Evolutionary conservation across 768 basidiomycete species (phyloP).

Genomic region (Agaricus subrufescens): DNA sequence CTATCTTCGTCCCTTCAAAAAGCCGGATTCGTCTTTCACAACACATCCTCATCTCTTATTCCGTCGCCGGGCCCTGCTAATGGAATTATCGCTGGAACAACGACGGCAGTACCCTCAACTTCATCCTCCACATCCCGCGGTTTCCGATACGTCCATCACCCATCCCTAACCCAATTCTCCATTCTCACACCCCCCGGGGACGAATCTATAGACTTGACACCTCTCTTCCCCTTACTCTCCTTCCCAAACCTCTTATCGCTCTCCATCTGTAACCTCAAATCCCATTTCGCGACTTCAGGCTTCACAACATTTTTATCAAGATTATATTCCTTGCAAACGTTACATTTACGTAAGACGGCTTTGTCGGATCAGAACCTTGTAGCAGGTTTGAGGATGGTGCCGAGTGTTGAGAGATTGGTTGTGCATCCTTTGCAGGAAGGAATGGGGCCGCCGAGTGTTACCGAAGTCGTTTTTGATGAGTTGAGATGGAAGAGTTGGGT

Average conservation of each 20-base stretch:
- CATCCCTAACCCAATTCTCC: conserved; percentile 28
- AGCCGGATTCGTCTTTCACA: conserved; percentile 24
- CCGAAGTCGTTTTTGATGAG: conserved; percentile 28
- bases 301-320: conserved; percentile 30
- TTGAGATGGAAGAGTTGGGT: conserved; percentile 26
- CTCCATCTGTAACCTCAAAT: conserved; percentile 34
- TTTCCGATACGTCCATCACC: conserved; percentile 21
- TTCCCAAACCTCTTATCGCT: conserved; percentile 31
- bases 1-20: conserved; percentile 21
- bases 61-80: not conserved
- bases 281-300: conserved; percentile 23
- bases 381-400: conserved; percentile 25
- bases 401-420: conserved; percentile 28
- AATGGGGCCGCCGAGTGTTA: conserved; percentile 22
- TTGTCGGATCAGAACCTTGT: conserved; percentile 29
- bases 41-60: not conserved
- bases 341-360: conserved; percentile 35
- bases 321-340: conserved; percentile 25
- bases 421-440: conserved; percentile 21
- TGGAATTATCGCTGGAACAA: not conserved
- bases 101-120: not conserved
- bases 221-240: conserved; percentile 29
- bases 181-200: conserved; percentile 33
- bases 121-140: not conserved
- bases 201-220: conserved; percentile 28